These are phyloP conservation scores for Potentilla sterilis DNA, from an alignment of 306 rosid genomes.

Conservation along the genomic window DNA sequence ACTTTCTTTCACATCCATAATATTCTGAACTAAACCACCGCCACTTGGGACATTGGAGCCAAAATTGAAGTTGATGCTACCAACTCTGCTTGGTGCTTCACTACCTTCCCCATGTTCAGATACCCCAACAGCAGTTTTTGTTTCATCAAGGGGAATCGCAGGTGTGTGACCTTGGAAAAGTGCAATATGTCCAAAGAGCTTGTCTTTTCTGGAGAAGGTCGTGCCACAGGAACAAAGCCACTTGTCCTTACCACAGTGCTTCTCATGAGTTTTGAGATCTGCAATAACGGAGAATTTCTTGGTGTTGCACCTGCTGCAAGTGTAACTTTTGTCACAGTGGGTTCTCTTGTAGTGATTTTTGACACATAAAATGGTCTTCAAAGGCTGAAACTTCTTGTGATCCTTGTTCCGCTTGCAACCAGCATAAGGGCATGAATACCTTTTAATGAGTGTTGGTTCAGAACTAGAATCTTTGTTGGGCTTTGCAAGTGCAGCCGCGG, in stretches of 20 bases:
- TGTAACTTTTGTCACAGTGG: slow-evolving; percentile 95
- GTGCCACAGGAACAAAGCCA: slow-evolving; percentile 99
- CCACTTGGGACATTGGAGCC: slow-evolving; percentile 51
- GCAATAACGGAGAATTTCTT: slow-evolving; percentile 97
- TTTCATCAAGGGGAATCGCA: slow-evolving; percentile 77
- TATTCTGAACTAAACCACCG: slow-evolving; percentile 38
- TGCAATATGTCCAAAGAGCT: slow-evolving; percentile 97
- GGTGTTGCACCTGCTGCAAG: slow-evolving; percentile 86
- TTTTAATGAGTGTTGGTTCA: slow-evolving; percentile 67
- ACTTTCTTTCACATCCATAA: slow-evolving; percentile 55
- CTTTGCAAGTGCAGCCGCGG: slow-evolving; percentile 96
- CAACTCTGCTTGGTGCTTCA: slow-evolving; percentile 42
- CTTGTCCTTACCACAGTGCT: slow-evolving; percentile 97
- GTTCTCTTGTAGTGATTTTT: slow-evolving; percentile 99
- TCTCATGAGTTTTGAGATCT: slow-evolving; percentile 97
- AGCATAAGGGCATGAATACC: slow-evolving; percentile 87
- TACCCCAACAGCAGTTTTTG: slow-evolving; percentile 38
- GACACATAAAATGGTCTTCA: slow-evolving; percentile 94
- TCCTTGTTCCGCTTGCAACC: slow-evolving; percentile 99
- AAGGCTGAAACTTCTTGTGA: slow-evolving; percentile 88
- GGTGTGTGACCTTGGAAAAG: slow-evolving; percentile 99
- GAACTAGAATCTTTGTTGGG: slow-evolving; percentile 69
- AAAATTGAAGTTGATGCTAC: slow-evolving; percentile 53
- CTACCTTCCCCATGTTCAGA: slow-evolving; percentile 42
- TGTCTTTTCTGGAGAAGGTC: slow-evolving; percentile 99